A percentile compares a stretch with the other conserved stretches of the same genome.
These are phyloP conservation scores for Trebouxia sp. DNA, from an alignment of 139 green algal genomes.

Conservation along the genomic window DNA sequence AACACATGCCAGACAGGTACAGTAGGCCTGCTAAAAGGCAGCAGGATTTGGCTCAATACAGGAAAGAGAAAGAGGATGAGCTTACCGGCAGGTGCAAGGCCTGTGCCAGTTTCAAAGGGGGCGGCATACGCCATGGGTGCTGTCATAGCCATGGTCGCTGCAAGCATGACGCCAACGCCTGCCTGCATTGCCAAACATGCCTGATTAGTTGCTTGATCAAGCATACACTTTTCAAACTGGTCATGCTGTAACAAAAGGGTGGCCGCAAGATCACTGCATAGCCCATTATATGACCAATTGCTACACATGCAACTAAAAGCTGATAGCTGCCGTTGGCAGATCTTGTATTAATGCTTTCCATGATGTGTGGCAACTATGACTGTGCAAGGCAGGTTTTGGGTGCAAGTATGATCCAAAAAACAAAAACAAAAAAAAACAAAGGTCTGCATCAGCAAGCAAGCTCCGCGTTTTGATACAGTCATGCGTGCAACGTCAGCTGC, in stretches of 20 bases:
- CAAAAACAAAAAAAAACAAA: too few relatives aligned
- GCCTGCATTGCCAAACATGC: not conserved
- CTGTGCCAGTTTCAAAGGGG: slow-evolving; percentile 16
- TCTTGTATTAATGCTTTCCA: too few relatives aligned
- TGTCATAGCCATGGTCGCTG: slow-evolving; percentile 19
- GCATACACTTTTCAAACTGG: not conserved
- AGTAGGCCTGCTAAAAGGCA: not conserved
- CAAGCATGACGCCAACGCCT: slow-evolving; percentile 10
- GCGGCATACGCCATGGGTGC: slow-evolving; percentile 20
- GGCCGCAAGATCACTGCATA: too few relatives aligned
- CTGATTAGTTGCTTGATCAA: not conserved
- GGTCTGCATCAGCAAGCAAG: too few relatives aligned
- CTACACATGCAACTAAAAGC: not conserved
- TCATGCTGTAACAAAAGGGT: not conserved
- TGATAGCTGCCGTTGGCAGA: too few relatives aligned
- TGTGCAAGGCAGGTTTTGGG: too few relatives aligned
- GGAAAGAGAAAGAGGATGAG: not conserved
- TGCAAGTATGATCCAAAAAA: too few relatives aligned
- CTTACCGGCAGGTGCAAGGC: not conserved
- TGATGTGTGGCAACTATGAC: too few relatives aligned
- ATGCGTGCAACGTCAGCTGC: too few relatives aligned
- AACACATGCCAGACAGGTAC: not conserved
- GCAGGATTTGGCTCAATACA: not conserved
- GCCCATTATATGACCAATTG: too few relatives aligned
- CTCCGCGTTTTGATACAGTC: too few relatives aligned